phyloP scores from a whole-genome alignment of 768 basidiomycete genomes.

The Serendipita sp. region DNA sequence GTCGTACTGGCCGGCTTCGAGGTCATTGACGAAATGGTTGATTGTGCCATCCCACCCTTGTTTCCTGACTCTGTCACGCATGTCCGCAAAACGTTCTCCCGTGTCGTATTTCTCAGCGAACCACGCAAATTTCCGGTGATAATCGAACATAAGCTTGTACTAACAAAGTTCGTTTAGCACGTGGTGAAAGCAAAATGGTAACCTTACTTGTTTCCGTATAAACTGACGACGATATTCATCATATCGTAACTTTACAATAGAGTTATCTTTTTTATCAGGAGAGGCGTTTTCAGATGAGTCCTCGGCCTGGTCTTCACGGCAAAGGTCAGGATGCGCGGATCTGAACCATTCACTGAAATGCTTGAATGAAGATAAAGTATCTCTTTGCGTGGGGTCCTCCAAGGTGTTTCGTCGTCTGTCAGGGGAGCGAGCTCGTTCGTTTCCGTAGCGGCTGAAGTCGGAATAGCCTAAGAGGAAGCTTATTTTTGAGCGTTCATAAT shows the following conservation, averaged over 20 bases:
- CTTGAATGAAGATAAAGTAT: background rate
- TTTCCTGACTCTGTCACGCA: constrained; percentile 65
- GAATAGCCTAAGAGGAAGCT: background rate
- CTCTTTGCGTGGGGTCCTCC: background rate
- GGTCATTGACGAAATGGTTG: constrained; percentile 55
- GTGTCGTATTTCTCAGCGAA: constrained; percentile 93
- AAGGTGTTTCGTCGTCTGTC: background rate
- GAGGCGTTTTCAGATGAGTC: background rate
- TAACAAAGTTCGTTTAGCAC: constrained; percentile 27
- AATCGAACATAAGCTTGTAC: constrained; percentile 91
- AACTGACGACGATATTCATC: constrained; percentile 3
- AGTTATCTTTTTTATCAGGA: background rate
- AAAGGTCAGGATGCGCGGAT: background rate
- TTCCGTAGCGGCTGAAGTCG: background rate
- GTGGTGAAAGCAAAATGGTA: background rate
- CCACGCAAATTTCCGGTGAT: constrained; percentile 92
- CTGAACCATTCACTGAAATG: background rate
- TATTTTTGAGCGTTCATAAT: background rate
- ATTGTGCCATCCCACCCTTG: constrained; percentile 70
- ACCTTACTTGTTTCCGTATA: background rate
- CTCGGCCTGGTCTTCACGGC: background rate
- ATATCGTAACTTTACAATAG: background rate
- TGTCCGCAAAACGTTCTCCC: constrained; percentile 43
- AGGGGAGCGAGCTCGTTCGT: background rate
- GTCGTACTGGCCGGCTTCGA: constrained; percentile 77